Evolutionary conservation across 164 flowering plant species (phyloP), one percentile per base, ranked within the genome.

Genomic region (Platanus orientalis): DNA sequence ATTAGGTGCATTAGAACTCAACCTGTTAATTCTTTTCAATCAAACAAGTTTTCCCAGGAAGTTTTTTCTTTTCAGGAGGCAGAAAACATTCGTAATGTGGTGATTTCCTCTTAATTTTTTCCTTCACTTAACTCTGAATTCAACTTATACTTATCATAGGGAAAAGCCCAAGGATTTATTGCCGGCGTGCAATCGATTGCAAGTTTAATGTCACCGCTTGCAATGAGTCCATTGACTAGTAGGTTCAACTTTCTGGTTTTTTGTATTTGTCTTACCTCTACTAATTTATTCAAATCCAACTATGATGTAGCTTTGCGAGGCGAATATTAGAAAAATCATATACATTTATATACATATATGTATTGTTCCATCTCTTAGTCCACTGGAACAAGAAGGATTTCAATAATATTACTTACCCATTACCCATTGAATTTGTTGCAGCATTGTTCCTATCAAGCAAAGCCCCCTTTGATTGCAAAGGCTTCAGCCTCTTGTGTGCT

Each of bases 171-270:
- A 75, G 95, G 95, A 68, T 81, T 91, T 44, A 63, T 91, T 27
- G 95, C 95, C 30, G 89, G 90, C 4, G 83, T 88, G 42, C 81
- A 87, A 64, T 76, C 97, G 25, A 71, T 85, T 42, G 87, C 93
- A 34, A 83, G 89, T 69, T 75, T 91, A 17, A 67, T 91, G 55
- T 85, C 97, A 29, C 95, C 97, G 7, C 69, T 91, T 26, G 87
- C 70, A 29, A 91, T 91, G 88, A 90, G 88, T 72, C 97, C 97
- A 58, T 68, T 86, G 68, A 88, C 95, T 28, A 75, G 97, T 90
- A 58, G 83, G 94, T 78, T 51, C 13, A 36, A 10, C 42, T 7
- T 36, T 36, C 42, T 36, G n/a, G n/a, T n/a, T n/a, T n/a, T n/a
- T n/a, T n/a, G n/a, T n/a, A n/a, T n/a, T n/a, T n/a, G n/a, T n/a